phyloP scores from a whole-genome alignment of 257 asterid species.

The Gardenia jasminoides region DNA sequence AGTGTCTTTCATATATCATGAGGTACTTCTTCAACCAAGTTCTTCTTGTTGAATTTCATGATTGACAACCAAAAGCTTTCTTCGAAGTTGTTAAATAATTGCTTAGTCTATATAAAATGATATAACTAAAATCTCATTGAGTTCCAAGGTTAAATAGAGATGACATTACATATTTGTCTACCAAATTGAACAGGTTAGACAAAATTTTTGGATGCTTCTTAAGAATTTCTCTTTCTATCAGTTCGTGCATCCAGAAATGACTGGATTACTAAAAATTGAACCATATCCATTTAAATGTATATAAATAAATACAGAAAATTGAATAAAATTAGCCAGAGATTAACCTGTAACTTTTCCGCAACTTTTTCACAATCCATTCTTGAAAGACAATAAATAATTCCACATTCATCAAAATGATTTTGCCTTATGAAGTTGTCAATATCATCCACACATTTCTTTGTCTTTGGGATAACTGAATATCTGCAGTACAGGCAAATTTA shows the following conservation, averaged over 20 bases:
- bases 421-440: constrained; percentile 69
- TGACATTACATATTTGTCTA: not conserved
- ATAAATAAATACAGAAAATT: not conserved
- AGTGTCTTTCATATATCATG: not conserved
- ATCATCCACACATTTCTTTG: constrained; percentile 88
- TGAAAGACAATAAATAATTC: constrained; percentile 92
- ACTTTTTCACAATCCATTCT: constrained; percentile 97
- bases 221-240: not conserved
- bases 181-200: not conserved
- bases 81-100: not conserved
- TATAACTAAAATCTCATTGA: not conserved
- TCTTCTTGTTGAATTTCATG: not conserved
- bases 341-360: constrained; percentile 83
- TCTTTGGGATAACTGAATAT: constrained; percentile 86
- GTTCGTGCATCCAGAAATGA: not conserved
- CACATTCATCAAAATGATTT: constrained; percentile 89
- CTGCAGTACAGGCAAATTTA: constrained; percentile 53
- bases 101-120: not conserved
- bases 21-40: not conserved
- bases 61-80: not conserved
- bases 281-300: not conserved
- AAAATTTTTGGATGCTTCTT: not conserved
- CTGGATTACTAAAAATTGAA: not conserved
- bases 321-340: constrained; percentile 17
- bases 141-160: not conserved